Percentiles rank a stretch among this genome's conserved stretches.
These are phyloP conservation scores for Keithomyces neogunnii DNA, from an alignment of 2,329 filamentous ascomycete genomes.

Conservation along the genomic window DNA sequence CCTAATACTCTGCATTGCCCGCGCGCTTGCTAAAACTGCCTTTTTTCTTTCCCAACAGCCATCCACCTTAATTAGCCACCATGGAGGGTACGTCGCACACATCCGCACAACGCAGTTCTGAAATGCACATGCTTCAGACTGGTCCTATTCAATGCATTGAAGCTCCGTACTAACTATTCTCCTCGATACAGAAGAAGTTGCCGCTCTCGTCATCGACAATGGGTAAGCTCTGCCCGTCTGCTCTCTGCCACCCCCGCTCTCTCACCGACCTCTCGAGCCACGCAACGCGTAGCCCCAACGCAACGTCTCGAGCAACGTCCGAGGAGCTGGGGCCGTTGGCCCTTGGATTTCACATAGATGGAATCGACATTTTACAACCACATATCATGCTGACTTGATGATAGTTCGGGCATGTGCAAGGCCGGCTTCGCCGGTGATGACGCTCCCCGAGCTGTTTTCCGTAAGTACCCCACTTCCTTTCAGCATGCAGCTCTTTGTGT, in stretches of 20 bases:
- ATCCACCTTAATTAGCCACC: constrained; percentile 37
- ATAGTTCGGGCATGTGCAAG: constrained; percentile 99
- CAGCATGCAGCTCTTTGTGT: constrained; percentile 9
- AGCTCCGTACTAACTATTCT: constrained; percentile 32
- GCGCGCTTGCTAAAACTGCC: constrained; percentile 6
- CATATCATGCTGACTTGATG: constrained; percentile 29
- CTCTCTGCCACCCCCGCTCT: constrained; percentile 15
- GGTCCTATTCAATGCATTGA: constrained; percentile 1
- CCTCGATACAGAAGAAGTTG: constrained; percentile 83
- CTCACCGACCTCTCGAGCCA: constrained; percentile 25
- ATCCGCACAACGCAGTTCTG: not conserved
- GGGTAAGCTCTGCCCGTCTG: constrained; percentile 63
- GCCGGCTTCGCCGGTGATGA: constrained; percentile 99
- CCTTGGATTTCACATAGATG: not conserved
- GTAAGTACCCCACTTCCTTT: constrained; percentile 56
- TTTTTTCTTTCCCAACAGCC: constrained; percentile 17
- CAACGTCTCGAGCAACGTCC: constrained; percentile 1
- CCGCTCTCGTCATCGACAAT: constrained; percentile 99
- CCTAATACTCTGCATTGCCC: not conserved
- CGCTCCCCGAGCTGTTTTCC: constrained; percentile 99
- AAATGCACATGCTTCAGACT: not conserved
- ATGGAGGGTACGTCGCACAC: constrained; percentile 44
- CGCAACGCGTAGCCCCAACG: constrained; percentile 5
- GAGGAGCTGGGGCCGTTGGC: not conserved
- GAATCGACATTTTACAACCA: not conserved